Evolutionary conservation across 176 grass and related monocot genomes (phyloP).

Genomic region (Cenchrus americanus): DNA sequence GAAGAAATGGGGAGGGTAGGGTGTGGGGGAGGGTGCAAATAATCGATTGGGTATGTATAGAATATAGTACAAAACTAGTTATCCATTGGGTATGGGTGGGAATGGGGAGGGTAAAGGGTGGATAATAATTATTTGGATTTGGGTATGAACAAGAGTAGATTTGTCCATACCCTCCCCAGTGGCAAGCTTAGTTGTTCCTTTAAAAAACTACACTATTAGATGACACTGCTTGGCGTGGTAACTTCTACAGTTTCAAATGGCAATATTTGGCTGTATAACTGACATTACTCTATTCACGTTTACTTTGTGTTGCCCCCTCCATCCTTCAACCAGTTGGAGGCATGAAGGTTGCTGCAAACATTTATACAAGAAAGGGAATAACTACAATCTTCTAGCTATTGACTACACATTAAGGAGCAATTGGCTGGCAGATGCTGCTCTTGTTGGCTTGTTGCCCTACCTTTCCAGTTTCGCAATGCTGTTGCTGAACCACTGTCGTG

Average conservation of each 20-base stretch:
- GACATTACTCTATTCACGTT: background rate
- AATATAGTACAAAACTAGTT: no score
- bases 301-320: background rate
- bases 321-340: background rate
- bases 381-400: background rate
- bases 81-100: no score
- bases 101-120: no score
- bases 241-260: background rate
- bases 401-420: background rate
- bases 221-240: background rate
- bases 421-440: background rate
- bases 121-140: no score
- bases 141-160: no score
- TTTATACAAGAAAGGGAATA: background rate
- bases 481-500: background rate
- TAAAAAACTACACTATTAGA: background rate
- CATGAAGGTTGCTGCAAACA: conserved; percentile 7
- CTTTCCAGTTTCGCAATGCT: background rate
- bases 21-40: no score
- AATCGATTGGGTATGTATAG: no score
- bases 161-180: no score
- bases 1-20: no score
- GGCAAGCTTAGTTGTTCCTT: conserved; percentile 1
- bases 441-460: background rate
- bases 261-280: background rate